Evolutionary conservation across 371 early-diverging fungal species (phyloP).

Genomic region (Actinomortierella ambigua): DNA sequence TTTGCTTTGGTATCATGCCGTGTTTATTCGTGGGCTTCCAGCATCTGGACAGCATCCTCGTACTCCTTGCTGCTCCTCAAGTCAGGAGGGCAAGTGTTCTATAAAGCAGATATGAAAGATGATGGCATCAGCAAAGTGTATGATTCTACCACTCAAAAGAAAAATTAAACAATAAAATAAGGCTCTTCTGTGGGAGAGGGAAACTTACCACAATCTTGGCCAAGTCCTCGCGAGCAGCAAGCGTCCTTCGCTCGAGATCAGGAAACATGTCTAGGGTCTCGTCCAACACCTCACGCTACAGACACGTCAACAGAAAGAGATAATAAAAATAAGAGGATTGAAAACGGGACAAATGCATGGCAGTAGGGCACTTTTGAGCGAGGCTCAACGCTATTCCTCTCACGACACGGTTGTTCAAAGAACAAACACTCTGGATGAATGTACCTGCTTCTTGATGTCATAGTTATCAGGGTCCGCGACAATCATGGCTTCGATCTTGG

Average conservation of each 20-base stretch:
- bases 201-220: conserved; percentile 28
- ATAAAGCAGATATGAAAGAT: background rate
- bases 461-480: conserved; percentile 38
- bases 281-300: conserved; percentile 41
- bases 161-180: background rate
- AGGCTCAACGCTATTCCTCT: no score
- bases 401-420: no score
- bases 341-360: no score
- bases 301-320: background rate
- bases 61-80: conserved; percentile 38
- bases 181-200: background rate
- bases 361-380: no score
- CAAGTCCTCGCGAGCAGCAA: conserved; percentile 31
- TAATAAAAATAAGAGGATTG: background rate
- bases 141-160: background rate
- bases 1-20: no score
- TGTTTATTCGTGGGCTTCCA: conserved; percentile 19
- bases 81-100: conserved; percentile 27
- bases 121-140: background rate
- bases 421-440: no score
- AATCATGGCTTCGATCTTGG: conserved; percentile 30
- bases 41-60: conserved; percentile 28
- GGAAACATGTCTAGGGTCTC: conserved; percentile 46
- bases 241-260: conserved; percentile 36
- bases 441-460: conserved; percentile 46